phyloP scores from a whole-genome alignment of 139 green algal genomes.

The Micromonas commoda region DNA sequence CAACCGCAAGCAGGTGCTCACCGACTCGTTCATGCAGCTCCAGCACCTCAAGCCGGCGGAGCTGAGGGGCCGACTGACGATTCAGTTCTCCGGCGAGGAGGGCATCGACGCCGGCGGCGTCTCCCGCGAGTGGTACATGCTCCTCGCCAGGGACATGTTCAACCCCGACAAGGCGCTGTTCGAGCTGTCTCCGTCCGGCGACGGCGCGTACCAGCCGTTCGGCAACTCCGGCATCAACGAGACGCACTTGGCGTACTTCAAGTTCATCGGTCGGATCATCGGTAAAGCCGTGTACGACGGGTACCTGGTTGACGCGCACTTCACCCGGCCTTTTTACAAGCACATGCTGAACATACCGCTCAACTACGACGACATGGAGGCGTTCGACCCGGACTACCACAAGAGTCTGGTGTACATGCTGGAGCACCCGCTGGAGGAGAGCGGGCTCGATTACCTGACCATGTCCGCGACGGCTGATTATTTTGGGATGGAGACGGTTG shows the following conservation, averaged over 20 bases:
- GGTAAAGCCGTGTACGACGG: constrained; percentile 81
- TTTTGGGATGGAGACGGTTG: constrained; percentile 37
- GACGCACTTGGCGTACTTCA: constrained; percentile 94
- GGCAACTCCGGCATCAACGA: constrained; percentile 77
- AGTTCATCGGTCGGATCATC: constrained; percentile 52
- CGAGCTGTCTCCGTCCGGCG: constrained; percentile 43
- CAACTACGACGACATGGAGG: constrained; percentile 93
- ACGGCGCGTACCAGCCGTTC: constrained; percentile 95
- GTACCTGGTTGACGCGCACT: constrained; percentile 78
- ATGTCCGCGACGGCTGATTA: constrained; percentile 63
- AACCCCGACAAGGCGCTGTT: constrained; percentile 88
- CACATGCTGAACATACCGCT: constrained; percentile 85
- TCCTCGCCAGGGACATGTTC: constrained; percentile 95
- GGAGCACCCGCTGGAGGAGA: constrained; percentile 80
- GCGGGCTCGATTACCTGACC: constrained; percentile 83
- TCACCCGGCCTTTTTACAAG: constrained; percentile 99
- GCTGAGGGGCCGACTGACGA: constrained; percentile 60
- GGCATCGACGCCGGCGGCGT: constrained; percentile 94
- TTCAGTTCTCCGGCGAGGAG: constrained; percentile 76
- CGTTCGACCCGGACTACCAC: constrained; percentile 92
- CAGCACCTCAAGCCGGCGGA: constrained; percentile 66
- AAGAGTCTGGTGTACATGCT: constrained; percentile 89
- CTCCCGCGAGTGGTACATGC: constrained; percentile 89
- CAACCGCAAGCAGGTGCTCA: constrained; percentile 79
- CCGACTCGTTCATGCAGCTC: constrained; percentile 97